These are phyloP conservation scores for Candida glucosophila DNA, from an alignment of 1,139 yeast species.

Conservation along the genomic window DNA sequence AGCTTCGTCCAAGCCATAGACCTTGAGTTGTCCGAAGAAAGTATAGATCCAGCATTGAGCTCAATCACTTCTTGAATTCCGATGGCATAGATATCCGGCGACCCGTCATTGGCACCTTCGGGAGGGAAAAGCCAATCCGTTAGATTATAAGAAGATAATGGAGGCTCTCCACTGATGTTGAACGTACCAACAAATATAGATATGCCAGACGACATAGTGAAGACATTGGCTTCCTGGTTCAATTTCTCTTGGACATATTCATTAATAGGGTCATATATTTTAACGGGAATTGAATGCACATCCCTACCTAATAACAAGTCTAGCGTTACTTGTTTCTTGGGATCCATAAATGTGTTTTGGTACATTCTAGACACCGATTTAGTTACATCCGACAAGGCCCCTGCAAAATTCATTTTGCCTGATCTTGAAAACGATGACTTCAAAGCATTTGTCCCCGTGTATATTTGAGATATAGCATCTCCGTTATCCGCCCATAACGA, in stretches of 20 bases:
- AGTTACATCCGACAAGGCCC: conserved; percentile 92
- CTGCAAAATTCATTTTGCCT: conserved; percentile 94
- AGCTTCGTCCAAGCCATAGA: conserved; percentile 57
- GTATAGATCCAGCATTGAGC: conserved; percentile 74
- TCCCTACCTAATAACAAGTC: conserved; percentile 77
- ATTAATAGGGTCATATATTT: conserved; percentile 78
- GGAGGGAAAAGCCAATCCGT: conserved; percentile 78
- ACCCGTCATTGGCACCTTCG: conserved; percentile 29
- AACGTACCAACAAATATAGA: conserved; percentile 76
- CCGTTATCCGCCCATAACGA: conserved; percentile 97
- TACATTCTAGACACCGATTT: conserved; percentile 93
- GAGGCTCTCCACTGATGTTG: conserved; percentile 74
- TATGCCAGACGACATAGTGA: conserved; percentile 52
- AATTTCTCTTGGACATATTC: conserved; percentile 69
- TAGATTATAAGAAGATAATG: conserved; percentile 43
- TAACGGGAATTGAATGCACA: conserved; percentile 61
- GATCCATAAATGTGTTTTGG: conserved; percentile 92
- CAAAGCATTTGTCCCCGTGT: conserved; percentile 94
- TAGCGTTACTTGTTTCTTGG: conserved; percentile 77
- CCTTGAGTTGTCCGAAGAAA: conserved; percentile 59
- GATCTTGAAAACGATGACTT: conserved; percentile 90
- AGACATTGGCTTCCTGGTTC: conserved; percentile 40
- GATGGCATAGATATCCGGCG: conserved; percentile 71
- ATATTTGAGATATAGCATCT: conserved; percentile 91
- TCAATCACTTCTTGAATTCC: conserved; percentile 94